These are phyloP conservation scores for Fraxinus quadrangulata DNA, from an alignment of 257 asterid species.

Conservation along the genomic window DNA sequence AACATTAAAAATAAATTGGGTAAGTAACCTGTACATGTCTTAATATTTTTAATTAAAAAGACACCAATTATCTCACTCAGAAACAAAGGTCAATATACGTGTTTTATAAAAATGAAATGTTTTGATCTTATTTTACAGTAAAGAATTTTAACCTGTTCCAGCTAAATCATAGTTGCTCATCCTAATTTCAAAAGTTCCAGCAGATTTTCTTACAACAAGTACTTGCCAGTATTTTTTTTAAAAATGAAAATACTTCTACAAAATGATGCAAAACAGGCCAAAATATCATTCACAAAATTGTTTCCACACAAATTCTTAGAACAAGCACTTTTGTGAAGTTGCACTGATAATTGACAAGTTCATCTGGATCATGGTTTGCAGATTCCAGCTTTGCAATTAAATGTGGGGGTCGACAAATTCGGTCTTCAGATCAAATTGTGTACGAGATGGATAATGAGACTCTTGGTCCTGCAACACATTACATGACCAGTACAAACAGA, in stretches of 20 bases:
- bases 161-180: neutral
- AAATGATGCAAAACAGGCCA: neutral
- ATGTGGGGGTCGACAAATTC: conserved; percentile 65
- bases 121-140: neutral
- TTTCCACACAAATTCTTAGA: neutral
- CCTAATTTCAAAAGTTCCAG: neutral
- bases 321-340: neutral
- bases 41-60: neutral
- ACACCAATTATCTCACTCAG: neutral
- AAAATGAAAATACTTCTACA: neutral
- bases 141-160: neutral
- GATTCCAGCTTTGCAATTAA: conserved; percentile 70
- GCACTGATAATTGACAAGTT: neutral
- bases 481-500: conserved; percentile 43
- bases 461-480: conserved; percentile 73
- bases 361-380: conserved; percentile 32
- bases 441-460: conserved; percentile 56
- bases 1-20: neutral
- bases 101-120: neutral
- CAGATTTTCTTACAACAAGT: neutral
- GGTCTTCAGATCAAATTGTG: conserved; percentile 36
- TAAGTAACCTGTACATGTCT: neutral
- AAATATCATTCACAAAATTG: neutral
- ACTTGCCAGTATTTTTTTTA: neutral
- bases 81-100: neutral